These are phyloP conservation scores for Pestalotiopsis sp. DNA, from an alignment of 2,329 filamentous ascomycete species.

Conservation along the genomic window DNA sequence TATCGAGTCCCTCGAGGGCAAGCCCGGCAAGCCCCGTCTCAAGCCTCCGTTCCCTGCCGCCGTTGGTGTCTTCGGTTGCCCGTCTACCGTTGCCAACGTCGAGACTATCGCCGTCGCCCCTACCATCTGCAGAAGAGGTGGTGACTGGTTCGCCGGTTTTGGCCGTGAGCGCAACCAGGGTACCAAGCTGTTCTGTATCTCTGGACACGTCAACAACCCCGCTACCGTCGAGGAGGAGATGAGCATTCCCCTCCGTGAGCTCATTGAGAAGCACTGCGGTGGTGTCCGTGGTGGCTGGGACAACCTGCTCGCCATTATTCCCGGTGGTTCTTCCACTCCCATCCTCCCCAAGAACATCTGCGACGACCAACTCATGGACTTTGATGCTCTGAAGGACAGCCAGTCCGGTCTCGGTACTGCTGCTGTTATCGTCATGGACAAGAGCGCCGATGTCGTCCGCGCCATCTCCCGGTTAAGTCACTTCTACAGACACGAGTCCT, in stretches of 20 bases:
- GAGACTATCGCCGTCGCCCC: constrained; percentile 95
- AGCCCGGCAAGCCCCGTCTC: constrained; percentile 95
- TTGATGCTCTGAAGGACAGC: constrained; percentile 95
- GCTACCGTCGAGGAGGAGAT: constrained; percentile 99
- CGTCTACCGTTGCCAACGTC: constrained; percentile 96
- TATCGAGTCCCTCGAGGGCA: constrained; percentile 97
- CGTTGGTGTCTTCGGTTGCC: constrained; percentile 96
- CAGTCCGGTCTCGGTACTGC: constrained; percentile 97
- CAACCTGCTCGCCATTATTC: constrained; percentile 92
- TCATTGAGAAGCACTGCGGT: constrained; percentile 98
- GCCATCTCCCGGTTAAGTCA: constrained; percentile 90
- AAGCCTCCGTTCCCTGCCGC: constrained; percentile 99
- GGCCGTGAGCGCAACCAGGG: constrained; percentile 95
- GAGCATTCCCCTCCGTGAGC: constrained; percentile 92
- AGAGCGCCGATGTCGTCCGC: constrained; percentile 93
- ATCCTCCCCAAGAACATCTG: constrained; percentile 89
- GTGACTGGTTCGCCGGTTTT: constrained; percentile 89
- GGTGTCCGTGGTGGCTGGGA: constrained; percentile 97
- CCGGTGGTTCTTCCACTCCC: constrained; percentile 93
- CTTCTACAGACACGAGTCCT: constrained; percentile 98
- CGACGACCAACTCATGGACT: constrained; percentile 98
- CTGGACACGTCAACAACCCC: constrained; percentile 97
- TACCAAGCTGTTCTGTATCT: constrained; percentile 98
- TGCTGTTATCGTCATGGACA: constrained; percentile 98
- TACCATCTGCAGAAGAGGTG: constrained; percentile 92